Percentiles rank a stretch among this genome's conserved stretches.
phyloP scores from a whole-genome alignment of 2,329 filamentous ascomycete genomes.

The Trichoderma citrinoviride region DNA sequence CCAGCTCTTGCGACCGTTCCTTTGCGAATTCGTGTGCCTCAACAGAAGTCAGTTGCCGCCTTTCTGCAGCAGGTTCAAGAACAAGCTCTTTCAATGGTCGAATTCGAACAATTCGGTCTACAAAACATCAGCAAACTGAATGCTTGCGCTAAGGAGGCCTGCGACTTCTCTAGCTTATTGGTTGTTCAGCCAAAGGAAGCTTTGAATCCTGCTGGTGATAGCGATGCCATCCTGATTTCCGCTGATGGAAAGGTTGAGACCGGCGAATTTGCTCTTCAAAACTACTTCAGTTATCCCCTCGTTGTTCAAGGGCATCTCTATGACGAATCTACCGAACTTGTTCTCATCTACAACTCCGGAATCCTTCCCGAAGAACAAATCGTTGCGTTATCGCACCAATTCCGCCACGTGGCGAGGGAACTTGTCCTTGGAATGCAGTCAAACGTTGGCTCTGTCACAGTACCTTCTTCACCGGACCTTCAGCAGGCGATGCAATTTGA shows the following conservation, averaged over 20 bases:
- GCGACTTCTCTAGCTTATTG: slow-evolving; percentile 26
- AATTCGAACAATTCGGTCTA: slow-evolving; percentile 26
- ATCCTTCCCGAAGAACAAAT: background rate
- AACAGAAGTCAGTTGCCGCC: background rate
- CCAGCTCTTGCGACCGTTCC: slow-evolving; percentile 21
- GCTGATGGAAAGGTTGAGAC: background rate
- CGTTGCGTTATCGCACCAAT: background rate
- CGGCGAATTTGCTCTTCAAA: background rate
- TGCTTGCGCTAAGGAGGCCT: slow-evolving; percentile 18
- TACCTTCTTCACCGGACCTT: background rate
- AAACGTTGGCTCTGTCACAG: background rate
- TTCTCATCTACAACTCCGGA: slow-evolving; percentile 10
- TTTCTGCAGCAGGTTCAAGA: slow-evolving; percentile 21
- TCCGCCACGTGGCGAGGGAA: background rate
- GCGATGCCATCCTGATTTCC: background rate
- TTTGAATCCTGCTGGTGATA: background rate
- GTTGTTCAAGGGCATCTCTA: background rate
- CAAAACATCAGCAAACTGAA: slow-evolving; percentile 26
- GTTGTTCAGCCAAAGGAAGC: slow-evolving; percentile 22
- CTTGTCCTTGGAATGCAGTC: background rate
- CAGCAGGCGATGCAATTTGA: background rate
- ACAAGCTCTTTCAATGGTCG: slow-evolving; percentile 22
- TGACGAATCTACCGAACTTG: background rate
- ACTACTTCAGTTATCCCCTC: slow-evolving; percentile 19
- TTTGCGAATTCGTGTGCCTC: background rate